Evolutionary conservation across 257 asterid species (phyloP).

Genomic region (Craterostigma plantagineum): DNA sequence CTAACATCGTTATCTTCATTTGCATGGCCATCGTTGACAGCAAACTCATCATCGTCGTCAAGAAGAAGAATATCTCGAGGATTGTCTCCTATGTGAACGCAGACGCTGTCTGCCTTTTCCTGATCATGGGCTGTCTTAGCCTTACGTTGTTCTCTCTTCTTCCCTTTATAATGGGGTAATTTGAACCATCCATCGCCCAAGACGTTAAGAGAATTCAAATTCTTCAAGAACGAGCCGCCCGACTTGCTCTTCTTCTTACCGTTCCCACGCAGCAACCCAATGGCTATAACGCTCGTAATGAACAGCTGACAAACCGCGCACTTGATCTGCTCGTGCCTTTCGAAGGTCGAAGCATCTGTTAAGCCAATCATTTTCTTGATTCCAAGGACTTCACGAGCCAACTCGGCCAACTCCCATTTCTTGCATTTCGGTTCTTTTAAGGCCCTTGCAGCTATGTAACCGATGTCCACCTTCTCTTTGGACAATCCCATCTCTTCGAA

Average conservation of each 20-base stretch:
- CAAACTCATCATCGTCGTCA: slow-evolving; percentile 4
- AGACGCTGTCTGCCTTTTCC: neutral
- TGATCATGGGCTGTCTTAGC: neutral
- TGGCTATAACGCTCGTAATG: slow-evolving; percentile 44
- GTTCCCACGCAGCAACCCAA: slow-evolving; percentile 33
- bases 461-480: slow-evolving; percentile 28
- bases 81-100: neutral
- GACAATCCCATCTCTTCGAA: slow-evolving; percentile 40
- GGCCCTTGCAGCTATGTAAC: slow-evolving; percentile 45
- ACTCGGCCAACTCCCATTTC: slow-evolving; percentile 31
- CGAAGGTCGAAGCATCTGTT: slow-evolving; percentile 52
- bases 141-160: neutral
- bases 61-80: no score
- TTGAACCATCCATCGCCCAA: slow-evolving; percentile 55
- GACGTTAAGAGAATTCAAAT: slow-evolving; percentile 29
- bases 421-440: slow-evolving; percentile 37
- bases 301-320: slow-evolving; percentile 66
- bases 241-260: slow-evolving; percentile 23
- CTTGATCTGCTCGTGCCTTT: slow-evolving; percentile 63
- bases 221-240: slow-evolving; percentile 37
- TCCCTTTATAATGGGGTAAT: slow-evolving; percentile 29
- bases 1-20: neutral
- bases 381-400: slow-evolving; percentile 52
- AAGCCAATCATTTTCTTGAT: slow-evolving; percentile 58
- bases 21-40: slow-evolving; percentile 3